These are phyloP conservation scores for Leccinum rimulosum DNA, from an alignment of 768 basidiomycete species.

Conservation along the genomic window DNA sequence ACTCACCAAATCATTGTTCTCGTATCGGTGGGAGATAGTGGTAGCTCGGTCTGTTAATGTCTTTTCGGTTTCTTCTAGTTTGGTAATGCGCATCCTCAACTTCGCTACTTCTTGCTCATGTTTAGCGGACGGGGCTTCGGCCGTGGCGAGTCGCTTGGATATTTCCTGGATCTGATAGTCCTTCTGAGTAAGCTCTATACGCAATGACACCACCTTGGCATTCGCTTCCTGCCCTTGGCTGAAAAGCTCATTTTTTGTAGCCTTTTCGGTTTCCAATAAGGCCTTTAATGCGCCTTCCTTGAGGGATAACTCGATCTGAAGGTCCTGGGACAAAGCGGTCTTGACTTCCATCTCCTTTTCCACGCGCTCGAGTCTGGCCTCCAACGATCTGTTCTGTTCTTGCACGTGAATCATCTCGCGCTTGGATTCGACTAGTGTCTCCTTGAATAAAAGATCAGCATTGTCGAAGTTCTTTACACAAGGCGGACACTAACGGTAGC, in stretches of 20 bases:
- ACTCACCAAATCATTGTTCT: conserved; percentile 46
- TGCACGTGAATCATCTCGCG: conserved; percentile 17
- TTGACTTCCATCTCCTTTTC: conserved; percentile 12
- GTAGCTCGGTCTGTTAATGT: conserved; percentile 26
- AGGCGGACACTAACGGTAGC: conserved; percentile 14
- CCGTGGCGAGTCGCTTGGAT: conserved; percentile 19
- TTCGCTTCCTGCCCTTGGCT: conserved; percentile 20
- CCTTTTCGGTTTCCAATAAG: conserved; percentile 24
- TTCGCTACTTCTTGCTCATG: conserved; percentile 28
- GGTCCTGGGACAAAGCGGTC: conserved; percentile 7
- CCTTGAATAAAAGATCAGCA: conserved; percentile 14
- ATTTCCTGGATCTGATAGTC: conserved; percentile 22
- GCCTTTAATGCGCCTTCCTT: conserved; percentile 26
- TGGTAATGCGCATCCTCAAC: conserved; percentile 20
- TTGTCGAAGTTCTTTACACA: neutral
- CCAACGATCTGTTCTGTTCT: conserved; percentile 22
- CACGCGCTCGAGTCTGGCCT: conserved; percentile 12
- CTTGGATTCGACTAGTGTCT: conserved; percentile 11
- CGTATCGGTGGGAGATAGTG: conserved; percentile 39
- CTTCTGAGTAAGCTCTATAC: conserved; percentile 21
- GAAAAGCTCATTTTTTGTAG: conserved; percentile 18
- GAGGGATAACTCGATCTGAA: conserved; percentile 25
- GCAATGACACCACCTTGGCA: conserved; percentile 19
- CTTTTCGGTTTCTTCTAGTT: conserved; percentile 30
- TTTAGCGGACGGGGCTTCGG: conserved; percentile 23